phyloP scores from a whole-genome alignment of 352 stramenopile genomes.

The Globisporangium polare region DNA sequence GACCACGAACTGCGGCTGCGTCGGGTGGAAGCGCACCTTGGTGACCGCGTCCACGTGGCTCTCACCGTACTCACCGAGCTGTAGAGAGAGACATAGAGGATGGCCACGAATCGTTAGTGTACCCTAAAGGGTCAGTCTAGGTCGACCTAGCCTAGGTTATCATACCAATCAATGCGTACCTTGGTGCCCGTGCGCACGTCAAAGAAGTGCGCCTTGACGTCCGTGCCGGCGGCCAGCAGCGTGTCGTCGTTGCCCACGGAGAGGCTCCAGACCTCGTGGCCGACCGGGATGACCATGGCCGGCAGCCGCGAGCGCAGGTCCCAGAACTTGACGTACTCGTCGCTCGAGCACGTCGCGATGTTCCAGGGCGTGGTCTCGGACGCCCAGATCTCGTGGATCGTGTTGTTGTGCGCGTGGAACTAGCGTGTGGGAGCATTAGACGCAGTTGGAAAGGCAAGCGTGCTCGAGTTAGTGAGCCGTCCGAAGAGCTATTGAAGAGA shows the following conservation, averaged over 20 bases:
- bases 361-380: conserved; percentile 57
- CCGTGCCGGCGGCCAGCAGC: conserved; percentile 64
- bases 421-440: too few species aligned
- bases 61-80: conserved; percentile 82
- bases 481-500: too few species aligned
- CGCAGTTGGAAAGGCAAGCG: neutral
- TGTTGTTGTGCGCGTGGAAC: conserved; percentile 73
- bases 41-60: conserved; percentile 89
- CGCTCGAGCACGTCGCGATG: conserved; percentile 80
- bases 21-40: conserved; percentile 84
- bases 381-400: conserved; percentile 81
- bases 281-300: conserved; percentile 57
- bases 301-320: conserved; percentile 57
- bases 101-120: neutral
- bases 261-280: conserved; percentile 77
- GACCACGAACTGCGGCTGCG: conserved; percentile 67
- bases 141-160: too few species aligned
- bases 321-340: conserved; percentile 86
- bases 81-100: neutral
- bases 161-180: too few species aligned
- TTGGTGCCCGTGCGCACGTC: conserved; percentile 63
- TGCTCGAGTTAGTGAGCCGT: neutral
- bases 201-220: conserved; percentile 80
- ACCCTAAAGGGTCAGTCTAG: too few species aligned
- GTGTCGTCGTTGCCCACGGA: conserved; percentile 73